Percentiles rank a stretch among this genome's conserved stretches.
These are phyloP conservation scores for Boletus speciosus DNA, from an alignment of 768 basidiomycete species.

Conservation along the genomic window DNA sequence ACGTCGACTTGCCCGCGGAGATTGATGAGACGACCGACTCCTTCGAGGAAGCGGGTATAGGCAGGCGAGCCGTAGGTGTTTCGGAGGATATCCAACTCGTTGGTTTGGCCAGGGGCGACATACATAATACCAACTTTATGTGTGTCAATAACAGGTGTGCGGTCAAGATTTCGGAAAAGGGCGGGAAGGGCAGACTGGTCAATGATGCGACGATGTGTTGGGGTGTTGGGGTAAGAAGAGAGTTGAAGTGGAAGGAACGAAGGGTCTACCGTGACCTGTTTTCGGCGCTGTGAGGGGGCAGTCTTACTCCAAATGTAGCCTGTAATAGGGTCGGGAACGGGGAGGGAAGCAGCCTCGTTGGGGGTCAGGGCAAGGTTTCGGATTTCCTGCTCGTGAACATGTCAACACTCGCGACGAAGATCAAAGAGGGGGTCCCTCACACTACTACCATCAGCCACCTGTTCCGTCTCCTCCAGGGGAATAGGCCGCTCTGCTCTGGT, in stretches of 20 bases:
- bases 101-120: slow-evolving; percentile 85
- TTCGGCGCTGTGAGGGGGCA: slow-evolving; percentile 85
- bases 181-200: slow-evolving; percentile 53
- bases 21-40: slow-evolving; percentile 83
- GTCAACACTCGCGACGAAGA: slow-evolving; percentile 6
- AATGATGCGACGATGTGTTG: slow-evolving; percentile 43
- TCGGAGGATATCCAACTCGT: slow-evolving; percentile 80
- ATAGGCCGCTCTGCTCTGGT: slow-evolving; percentile 32
- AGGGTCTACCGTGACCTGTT: slow-evolving; percentile 82
- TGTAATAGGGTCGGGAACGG: slow-evolving; percentile 67
- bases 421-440: slow-evolving; percentile 9
- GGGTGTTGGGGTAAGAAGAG: slow-evolving; percentile 61
- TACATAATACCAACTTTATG: slow-evolving; percentile 97
- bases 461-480: slow-evolving; percentile 18
- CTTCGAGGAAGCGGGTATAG: slow-evolving; percentile 89
- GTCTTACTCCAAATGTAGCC: slow-evolving; percentile 87
- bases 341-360: slow-evolving; percentile 16
- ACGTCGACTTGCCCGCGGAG: slow-evolving; percentile 88
- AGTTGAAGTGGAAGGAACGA: slow-evolving; percentile 83
- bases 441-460: neutral
- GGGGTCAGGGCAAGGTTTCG: slow-evolving; percentile 8
- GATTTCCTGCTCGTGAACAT: slow-evolving; percentile 19
- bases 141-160: slow-evolving; percentile 92
- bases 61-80: slow-evolving; percentile 93
- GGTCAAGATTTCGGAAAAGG: slow-evolving; percentile 68